phyloP scores from a whole-genome alignment of 768 basidiomycete species.

The Aureoboletus auriporus region DNA sequence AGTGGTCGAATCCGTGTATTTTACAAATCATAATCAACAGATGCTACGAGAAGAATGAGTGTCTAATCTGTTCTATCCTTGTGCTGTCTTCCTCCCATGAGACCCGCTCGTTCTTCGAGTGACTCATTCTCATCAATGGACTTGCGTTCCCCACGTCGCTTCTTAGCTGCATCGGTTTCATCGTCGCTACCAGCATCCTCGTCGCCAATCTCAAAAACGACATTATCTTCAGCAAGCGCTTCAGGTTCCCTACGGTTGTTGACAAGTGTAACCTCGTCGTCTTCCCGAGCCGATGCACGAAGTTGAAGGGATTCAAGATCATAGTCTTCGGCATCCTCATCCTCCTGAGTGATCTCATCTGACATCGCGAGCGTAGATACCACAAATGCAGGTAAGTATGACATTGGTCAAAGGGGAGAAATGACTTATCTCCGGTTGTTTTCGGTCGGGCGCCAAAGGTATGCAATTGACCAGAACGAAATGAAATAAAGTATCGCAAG shows the following conservation, averaged over 20 bases:
- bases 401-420: neutral
- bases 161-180: slow-evolving; percentile 54
- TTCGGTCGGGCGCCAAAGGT: slow-evolving; percentile 90
- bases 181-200: slow-evolving; percentile 67
- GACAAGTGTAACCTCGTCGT: slow-evolving; percentile 71
- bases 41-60: slow-evolving; percentile 5
- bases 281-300: slow-evolving; percentile 48
- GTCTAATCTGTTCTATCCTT: slow-evolving; percentile 35
- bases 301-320: slow-evolving; percentile 73
- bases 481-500: slow-evolving; percentile 83
- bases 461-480: slow-evolving; percentile 78
- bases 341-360: slow-evolving; percentile 93
- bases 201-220: slow-evolving; percentile 91
- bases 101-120: slow-evolving; percentile 59
- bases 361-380: slow-evolving; percentile 84
- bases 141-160: slow-evolving; percentile 39
- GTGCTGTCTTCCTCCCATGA: slow-evolving; percentile 45
- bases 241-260: slow-evolving; percentile 51
- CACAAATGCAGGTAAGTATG: slow-evolving; percentile 23
- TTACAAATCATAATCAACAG: slow-evolving; percentile 28
- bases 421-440: slow-evolving; percentile 79
- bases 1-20: slow-evolving; percentile 32
- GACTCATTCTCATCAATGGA: slow-evolving; percentile 46
- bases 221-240: slow-evolving; percentile 56
- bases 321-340: slow-evolving; percentile 91